Base-by-base conservation (phyloP, 2,329 filamentous ascomycete genomes). In the Xenoacremonium recifei region DNA sequence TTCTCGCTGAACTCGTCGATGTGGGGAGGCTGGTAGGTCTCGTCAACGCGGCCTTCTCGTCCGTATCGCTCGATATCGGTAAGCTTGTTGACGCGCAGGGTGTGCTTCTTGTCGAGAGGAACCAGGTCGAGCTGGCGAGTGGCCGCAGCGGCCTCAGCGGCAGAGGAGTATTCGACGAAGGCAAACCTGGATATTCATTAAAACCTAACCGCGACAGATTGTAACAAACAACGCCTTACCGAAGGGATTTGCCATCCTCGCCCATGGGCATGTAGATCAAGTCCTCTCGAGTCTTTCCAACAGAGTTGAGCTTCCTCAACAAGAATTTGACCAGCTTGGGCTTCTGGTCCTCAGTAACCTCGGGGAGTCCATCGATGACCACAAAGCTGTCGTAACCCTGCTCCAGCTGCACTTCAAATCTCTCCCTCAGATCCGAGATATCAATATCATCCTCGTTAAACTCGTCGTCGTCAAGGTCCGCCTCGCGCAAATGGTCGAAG, bases 41-140 rank as follows among this genome's bases (percentile, higher is more conserved):
- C 93, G 54, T 96, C 87, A 59, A 99, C 80, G 54, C 90, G 84
- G 55, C 93, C 93, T 73, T 97, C 93, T 50, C 90, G 83, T 50
- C 93, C 93, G 67, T 89, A 99, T 55, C 93, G 87, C 66, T 99
- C 93, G 61, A 99, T 91, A 65, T 99, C 93, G 59, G 91, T 96
- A 59, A 99, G 79, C 73, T 99, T 99, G 82, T 99, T 99, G 58
- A 99, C 91, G 51, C 85, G 80, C 58, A 99, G 82, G 39, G 82
- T 96, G 77, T 99, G 91, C 73, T 85, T 96, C 80, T 95, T 97
- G 75, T 99, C 93, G 60, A 99, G 86, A 33, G 92, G 81, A 5
- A 87, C 84, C 59, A 82, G 81, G 68, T 99, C 84, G 45, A 99
- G 85, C 60, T 87, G 82, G 67, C 95, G 91, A 57, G 91, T 89